Conservation (phyloP, 176 grass and related monocot species). For the Zea mays region DNA sequence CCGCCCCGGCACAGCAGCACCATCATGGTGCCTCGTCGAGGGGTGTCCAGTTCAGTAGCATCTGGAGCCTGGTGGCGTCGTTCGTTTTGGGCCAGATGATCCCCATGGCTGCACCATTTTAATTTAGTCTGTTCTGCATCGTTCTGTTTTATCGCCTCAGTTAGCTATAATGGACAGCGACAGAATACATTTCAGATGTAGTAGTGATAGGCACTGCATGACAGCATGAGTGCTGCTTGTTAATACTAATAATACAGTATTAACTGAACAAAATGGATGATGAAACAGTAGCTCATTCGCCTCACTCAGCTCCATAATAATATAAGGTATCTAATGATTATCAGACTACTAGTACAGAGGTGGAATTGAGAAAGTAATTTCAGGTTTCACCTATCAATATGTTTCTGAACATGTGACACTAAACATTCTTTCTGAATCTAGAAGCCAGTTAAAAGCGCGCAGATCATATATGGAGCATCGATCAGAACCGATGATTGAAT, state of each 20-base stretch:
- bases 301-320: background rate
- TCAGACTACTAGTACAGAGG: background rate
- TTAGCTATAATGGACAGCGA: background rate
- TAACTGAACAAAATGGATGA: background rate
- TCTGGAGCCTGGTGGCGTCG: background rate
- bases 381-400: background rate
- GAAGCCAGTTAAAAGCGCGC: background rate
- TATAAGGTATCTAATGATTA: too few species aligned
- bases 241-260: background rate
- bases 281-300: background rate
- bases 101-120: background rate
- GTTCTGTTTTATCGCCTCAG: background rate
- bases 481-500: too few species aligned
- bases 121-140: background rate
- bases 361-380: background rate
- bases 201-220: background rate
- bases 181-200: background rate
- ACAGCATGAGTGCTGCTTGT: background rate
- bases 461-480: background rate
- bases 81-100: background rate
- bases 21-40: background rate
- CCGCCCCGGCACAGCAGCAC: background rate
- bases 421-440: background rate
- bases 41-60: background rate
- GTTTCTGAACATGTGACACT: background rate